These are phyloP conservation scores for Coccomyxa sp. DNA, from an alignment of 139 green algal species.

Conservation along the genomic window DNA sequence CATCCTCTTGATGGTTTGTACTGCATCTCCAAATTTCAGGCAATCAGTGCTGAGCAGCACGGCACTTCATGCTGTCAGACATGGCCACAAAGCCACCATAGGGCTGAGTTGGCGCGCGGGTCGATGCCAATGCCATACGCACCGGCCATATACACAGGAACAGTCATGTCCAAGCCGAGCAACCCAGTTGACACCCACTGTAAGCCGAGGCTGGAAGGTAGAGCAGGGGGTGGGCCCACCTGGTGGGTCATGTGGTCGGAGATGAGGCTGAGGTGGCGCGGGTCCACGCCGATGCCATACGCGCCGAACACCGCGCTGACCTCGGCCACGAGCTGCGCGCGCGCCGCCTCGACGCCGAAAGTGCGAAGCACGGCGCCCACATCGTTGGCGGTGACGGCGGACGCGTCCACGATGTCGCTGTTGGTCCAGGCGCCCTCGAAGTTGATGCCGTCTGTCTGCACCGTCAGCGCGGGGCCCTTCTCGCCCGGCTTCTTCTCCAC, in stretches of 20 bases:
- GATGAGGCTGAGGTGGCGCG: slow-evolving; percentile 89
- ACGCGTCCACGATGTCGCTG: slow-evolving; percentile 63
- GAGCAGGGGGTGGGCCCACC: slow-evolving; percentile 25
- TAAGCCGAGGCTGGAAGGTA: too few species aligned
- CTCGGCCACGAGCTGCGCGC: slow-evolving; percentile 84
- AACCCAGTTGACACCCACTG: too few species aligned
- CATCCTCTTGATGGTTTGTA: too few species aligned
- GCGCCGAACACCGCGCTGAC: slow-evolving; percentile 83
- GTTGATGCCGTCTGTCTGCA: slow-evolving; percentile 97
- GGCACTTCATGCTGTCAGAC: too few species aligned
- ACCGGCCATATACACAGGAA: too few species aligned
- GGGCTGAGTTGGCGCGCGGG: too few species aligned
- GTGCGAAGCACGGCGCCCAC: slow-evolving; percentile 69
- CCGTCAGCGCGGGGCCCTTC: slow-evolving; percentile 22
- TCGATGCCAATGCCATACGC: too few species aligned
- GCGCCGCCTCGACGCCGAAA: slow-evolving; percentile 93
- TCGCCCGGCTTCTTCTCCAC: slow-evolving; percentile 47
- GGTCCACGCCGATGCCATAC: slow-evolving; percentile 96
- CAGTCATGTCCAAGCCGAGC: too few species aligned
- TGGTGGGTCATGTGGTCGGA: slow-evolving; percentile 97
- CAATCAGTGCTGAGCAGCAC: too few species aligned
- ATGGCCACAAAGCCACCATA: too few species aligned
- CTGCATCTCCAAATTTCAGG: too few species aligned
- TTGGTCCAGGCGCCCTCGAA: slow-evolving; percentile 62
- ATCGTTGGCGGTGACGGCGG: slow-evolving; percentile 80